Evolutionary conservation across 331 rosid genomes (phyloP), one percentile per base, ranked within the genome.

Genomic region (Erythrophleum ivorense): DNA sequence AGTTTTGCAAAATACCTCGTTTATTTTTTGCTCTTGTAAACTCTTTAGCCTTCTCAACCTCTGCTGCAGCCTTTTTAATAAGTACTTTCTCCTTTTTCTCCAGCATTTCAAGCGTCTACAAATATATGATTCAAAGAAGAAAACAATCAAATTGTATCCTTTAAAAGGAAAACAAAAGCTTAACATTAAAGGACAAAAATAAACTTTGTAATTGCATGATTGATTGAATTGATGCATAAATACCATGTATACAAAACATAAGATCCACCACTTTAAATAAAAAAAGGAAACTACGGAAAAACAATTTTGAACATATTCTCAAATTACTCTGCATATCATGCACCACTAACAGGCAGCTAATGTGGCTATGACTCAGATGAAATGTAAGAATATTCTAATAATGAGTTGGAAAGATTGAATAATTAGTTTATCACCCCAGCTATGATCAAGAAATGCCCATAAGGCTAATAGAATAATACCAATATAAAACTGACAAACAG

Each of bases 21-120:
- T 95, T 95, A 81, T 95, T 95, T 92, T 95, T 93, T 72, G 85
- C 92, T 89, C 85, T 91, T 5, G 97, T 88, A 86, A 81, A 91
- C 21, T 91, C 98, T 83, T 95, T 95, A 45, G 99, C 99, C 86
- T 77, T 95, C 79, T 93, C 99, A 77, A 95, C 93, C 88, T 95
- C 99, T 0, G 88, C 91, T 4, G 86, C 48, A 49, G 95, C 97
- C 90, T 93, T 95, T 81, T 93, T 95, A 34, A 85, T 71, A 38
- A 95, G 91, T 16, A 95, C 97, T 62, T 91, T 95, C 86, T 95
- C 98, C 89, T 95, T 95, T 85, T 93, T 93, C 91, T 95, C 99
- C 38, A 95, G 89, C 99, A 95, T 93, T 89, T 95, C 98, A 70
- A 95, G 98, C 1, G 99, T 95, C 99, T 95, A 85, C 76, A 84